Evolutionary conservation across 306 rosid species (phyloP), one percentile per base, ranked within the genome.

Genomic region (Ammopiptanthus mongolicus): DNA sequence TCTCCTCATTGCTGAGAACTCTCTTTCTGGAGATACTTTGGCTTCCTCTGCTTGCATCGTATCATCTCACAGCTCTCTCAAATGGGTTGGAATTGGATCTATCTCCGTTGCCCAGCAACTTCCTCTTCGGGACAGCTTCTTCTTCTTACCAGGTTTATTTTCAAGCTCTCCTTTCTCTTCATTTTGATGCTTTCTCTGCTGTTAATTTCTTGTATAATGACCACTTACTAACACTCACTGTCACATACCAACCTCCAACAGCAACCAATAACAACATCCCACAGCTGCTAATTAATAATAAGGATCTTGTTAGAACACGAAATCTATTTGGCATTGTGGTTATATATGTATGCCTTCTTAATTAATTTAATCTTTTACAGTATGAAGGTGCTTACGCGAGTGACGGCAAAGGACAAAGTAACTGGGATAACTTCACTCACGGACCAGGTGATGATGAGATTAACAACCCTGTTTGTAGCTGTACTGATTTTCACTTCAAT

Each of bases 111-210:
- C 90, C 84, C 13, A 37, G 14, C 15, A 55, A 78, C 61, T 91
- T 91, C 61, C 84, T 91, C 78, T 87, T 88, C 51, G 96, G 97
- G 17, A 80, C 87, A 66, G 89, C 86, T 46, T 89, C 96, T 50
- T 92, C 93, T 80, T 81, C 96, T 36, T 89, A 88, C 80, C 93
- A 89, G 96, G 97, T 80, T 22, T 14, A 19, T n/a, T n/a, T n/a
- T n/a, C n/a, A n/a, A n/a, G n/a, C 47, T 13, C 11, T 66, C 1
- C 22, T 53, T 2, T 14, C 6, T 37, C 34, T 37, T 7, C 55
- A 29, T 6, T 14, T 58, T 10, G 2, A 5, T 22, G 36, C 36
- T 52, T 11, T 12, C 7, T 25, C 52, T 50, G 4, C 19, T 36
- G 36, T 31, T 31, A 0, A 0, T 5, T 19, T 34, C 31, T 17